phyloP scores from a whole-genome alignment of 2,329 filamentous ascomycete genomes.

The Fusarium tjaetaba region DNA sequence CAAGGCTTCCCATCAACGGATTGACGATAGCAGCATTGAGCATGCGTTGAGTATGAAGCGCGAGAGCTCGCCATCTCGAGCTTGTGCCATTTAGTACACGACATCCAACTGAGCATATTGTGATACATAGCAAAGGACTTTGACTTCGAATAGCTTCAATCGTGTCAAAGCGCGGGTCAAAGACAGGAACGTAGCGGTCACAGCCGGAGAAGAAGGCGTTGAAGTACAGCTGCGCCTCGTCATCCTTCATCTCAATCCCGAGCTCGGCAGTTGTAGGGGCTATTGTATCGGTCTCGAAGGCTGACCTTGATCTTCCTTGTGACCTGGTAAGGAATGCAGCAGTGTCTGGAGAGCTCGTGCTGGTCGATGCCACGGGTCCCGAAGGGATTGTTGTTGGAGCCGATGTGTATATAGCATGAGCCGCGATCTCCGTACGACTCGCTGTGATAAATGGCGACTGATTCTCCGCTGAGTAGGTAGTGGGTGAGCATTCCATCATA shows the following conservation, averaged over 20 bases:
- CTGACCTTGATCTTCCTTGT: not conserved
- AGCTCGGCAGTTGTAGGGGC: not conserved
- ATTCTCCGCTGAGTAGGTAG: accelerated
- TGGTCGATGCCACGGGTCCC: not conserved
- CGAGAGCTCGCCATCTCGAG: not conserved
- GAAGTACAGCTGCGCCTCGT: constrained; percentile 9
- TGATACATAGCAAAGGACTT: not conserved
- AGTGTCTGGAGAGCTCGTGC: not conserved
- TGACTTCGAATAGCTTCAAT: not conserved
- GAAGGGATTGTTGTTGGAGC: no score
- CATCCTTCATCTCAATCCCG: not conserved
- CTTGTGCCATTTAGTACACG: constrained; percentile 10
- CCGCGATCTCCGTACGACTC: accelerated
- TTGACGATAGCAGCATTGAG: constrained; percentile 17
- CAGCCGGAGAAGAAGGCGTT: constrained; percentile 18
- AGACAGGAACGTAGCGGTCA: constrained; percentile 8
- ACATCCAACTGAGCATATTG: constrained; percentile 16
- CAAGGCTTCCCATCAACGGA: not conserved
- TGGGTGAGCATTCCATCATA: accelerated
- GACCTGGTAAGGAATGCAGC: not conserved
- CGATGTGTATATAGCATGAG: not conserved
- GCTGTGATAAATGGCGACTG: not conserved
- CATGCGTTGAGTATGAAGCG: constrained; percentile 7
- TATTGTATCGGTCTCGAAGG: not conserved
- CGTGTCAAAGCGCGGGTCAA: not conserved